Base-by-base conservation (phyloP, 176 grass and related monocot genomes). In the Chrysopogon serrulatus region DNA sequence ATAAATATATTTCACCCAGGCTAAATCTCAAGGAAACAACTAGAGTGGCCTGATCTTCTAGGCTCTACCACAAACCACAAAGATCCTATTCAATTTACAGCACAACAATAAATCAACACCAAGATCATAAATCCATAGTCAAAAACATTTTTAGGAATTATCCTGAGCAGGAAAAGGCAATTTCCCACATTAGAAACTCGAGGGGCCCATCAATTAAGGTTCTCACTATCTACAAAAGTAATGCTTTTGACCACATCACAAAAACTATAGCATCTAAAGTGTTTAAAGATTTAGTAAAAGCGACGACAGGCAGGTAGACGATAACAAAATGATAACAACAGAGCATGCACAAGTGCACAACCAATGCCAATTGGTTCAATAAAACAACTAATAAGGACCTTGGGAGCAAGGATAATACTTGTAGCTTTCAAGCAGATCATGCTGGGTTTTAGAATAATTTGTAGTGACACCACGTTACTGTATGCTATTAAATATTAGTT, bases 151-250 rank as follows among this genome's bases (percentile, higher is more conserved):
- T 34, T 36, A 74, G 18, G 3, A 73, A 36, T 68, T 63, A 41
- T 18, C 32, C 12, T n/a, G 4, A 72, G 43, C 5, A 90, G 32
- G 33, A 77, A 44, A 77, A 72, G 37, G 21, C 16, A 77, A 79
- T 4, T 65, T 81, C 34, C 37, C 24, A 79, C 47, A 79, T 26
- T 79, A 79, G 31, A 89, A 90, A 83, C 19, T 49, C 39, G 60
- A 40, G 37, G 39, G 60, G 5, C 36, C 35, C 65, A 79, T 73
- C 17, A 60, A 72, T 83, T 23, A 64, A 54, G 30, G 41, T 33
- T 71, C 59, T 6, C 53, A 57, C 34, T 43, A 76, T 42, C 27
- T 62, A 73, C 23, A 68, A 64, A 79, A 86, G 36, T 19, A 77
- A 86, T 32, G 36, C 59, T 13, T 77, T 47, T 77, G 41, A 30